These are phyloP conservation scores for Aspergillus baeticus DNA, from an alignment of 495 filamentous ascomycete species.

Conservation along the genomic window DNA sequence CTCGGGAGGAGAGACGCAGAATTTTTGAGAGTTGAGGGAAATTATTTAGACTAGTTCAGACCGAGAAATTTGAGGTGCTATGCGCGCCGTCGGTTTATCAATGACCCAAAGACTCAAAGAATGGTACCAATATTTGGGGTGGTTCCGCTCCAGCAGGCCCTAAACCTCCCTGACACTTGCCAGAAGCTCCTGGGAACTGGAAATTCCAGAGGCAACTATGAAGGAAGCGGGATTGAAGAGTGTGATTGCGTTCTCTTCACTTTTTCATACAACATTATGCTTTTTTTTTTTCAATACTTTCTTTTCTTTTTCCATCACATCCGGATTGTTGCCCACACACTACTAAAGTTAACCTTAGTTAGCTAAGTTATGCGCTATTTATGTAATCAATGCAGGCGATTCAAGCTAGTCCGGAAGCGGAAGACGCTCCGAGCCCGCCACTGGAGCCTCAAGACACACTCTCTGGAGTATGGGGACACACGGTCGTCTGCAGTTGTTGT, in stretches of 20 bases:
- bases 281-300: not conserved
- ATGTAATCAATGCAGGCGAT: not conserved
- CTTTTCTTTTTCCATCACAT: not conserved
- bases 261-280: not conserved
- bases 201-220: not conserved
- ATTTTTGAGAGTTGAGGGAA: not conserved
- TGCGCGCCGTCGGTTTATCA: constrained; percentile 13
- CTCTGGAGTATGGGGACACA: no score
- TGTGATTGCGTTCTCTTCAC: not conserved
- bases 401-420: not conserved
- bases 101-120: constrained; percentile 17
- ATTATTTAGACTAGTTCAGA: not conserved
- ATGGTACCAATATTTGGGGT: constrained; percentile 1
- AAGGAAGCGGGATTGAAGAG: no score
- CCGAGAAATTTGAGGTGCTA: not conserved
- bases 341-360: not conserved
- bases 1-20: not conserved
- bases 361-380: not conserved
- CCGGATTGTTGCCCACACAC: not conserved
- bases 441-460: constrained; percentile 4
- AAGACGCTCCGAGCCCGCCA: not conserved
- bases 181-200: not conserved
- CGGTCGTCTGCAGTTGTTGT: no score
- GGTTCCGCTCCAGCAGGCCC: not conserved
- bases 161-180: not conserved